A percentile compares a stretch with the other conserved stretches of the same genome.
Evolutionary conservation across 768 basidiomycete genomes (phyloP).

Genomic region (Leccinum boreale): DNA sequence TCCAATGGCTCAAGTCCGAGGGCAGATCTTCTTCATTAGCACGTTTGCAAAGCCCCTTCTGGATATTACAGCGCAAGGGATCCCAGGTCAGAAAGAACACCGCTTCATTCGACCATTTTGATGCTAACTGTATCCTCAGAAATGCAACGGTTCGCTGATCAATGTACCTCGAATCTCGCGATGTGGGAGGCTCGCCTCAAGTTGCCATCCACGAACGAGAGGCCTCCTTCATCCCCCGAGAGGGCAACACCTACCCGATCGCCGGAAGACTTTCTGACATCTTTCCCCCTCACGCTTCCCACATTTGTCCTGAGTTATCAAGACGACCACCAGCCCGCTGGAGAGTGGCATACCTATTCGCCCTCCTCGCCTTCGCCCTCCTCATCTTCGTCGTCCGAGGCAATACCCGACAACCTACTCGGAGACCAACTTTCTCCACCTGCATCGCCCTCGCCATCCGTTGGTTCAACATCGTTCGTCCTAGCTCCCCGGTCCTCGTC

Average conservation of each 20-base stretch:
- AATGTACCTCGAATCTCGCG: slow-evolving; percentile 66
- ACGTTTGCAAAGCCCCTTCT: slow-evolving; percentile 83
- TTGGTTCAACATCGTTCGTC: slow-evolving; percentile 25
- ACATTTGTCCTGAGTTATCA: slow-evolving; percentile 31
- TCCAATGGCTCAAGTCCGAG: slow-evolving; percentile 65
- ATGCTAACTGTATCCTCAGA: slow-evolving; percentile 40
- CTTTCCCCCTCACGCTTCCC: slow-evolving; percentile 58
- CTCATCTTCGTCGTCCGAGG: slow-evolving; percentile 31
- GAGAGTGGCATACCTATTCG: slow-evolving; percentile 27
- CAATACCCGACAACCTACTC: slow-evolving; percentile 19
- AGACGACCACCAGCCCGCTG: slow-evolving; percentile 22
- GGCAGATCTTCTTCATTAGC: slow-evolving; percentile 87
- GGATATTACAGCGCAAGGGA: slow-evolving; percentile 63
- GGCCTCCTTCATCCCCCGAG: background rate
- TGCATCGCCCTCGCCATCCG: slow-evolving; percentile 28
- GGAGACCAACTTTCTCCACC: slow-evolving; percentile 25
- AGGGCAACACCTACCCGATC: slow-evolving; percentile 29
- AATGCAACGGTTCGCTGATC: slow-evolving; percentile 61
- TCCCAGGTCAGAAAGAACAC: slow-evolving; percentile 56
- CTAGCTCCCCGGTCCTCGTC: slow-evolving; percentile 27
- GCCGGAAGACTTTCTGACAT: slow-evolving; percentile 46
- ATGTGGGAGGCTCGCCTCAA: slow-evolving; percentile 60
- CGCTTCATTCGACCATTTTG: background rate
- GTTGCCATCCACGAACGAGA: slow-evolving; percentile 29
- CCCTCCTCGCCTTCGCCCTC: slow-evolving; percentile 25